Percentiles rank a stretch among this genome's conserved stretches.
These are phyloP conservation scores for Caloboletus firmus DNA, from an alignment of 1,284 basidiomycete genomes.

Conservation along the genomic window DNA sequence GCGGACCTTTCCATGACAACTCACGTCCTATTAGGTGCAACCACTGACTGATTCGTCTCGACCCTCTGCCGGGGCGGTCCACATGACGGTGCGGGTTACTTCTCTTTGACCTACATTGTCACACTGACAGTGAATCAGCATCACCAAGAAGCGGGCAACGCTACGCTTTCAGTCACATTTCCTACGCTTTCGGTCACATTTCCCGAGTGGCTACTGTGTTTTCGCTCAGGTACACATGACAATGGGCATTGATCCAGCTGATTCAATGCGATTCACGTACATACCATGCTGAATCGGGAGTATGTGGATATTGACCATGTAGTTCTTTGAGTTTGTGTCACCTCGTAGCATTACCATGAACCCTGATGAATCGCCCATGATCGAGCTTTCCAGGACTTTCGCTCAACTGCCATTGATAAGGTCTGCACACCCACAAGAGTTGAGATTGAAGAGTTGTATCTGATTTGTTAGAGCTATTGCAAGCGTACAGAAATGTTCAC, in stretches of 20 bases:
- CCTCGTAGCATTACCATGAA: not conserved
- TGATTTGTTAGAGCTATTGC: not conserved
- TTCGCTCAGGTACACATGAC: not conserved
- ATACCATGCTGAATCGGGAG: not conserved
- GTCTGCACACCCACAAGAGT: too few species aligned
- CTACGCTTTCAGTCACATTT: too few species aligned
- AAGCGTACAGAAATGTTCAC: not conserved
- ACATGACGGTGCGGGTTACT: not conserved
- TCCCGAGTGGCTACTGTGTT: not conserved
- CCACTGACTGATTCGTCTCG: not conserved
- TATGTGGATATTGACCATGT: not conserved
- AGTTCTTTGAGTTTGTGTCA: not conserved
- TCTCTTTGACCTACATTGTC: not conserved
- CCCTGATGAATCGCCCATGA: too few species aligned
- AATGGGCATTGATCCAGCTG: not conserved
- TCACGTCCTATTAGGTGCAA: not conserved
- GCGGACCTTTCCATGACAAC: not conserved
- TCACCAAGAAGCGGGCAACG: not conserved
- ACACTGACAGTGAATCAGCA: not conserved
- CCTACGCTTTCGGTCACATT: not conserved
- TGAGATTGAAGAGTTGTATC: too few species aligned
- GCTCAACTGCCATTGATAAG: not conserved
- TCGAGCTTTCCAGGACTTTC: not conserved
- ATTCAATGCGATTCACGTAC: not conserved
- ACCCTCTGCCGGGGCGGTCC: not conserved